Evolutionary conservation across 176 grass and related monocot genomes (phyloP), one percentile per base, ranked within the genome.

Genomic region (Ensete ventricosum): DNA sequence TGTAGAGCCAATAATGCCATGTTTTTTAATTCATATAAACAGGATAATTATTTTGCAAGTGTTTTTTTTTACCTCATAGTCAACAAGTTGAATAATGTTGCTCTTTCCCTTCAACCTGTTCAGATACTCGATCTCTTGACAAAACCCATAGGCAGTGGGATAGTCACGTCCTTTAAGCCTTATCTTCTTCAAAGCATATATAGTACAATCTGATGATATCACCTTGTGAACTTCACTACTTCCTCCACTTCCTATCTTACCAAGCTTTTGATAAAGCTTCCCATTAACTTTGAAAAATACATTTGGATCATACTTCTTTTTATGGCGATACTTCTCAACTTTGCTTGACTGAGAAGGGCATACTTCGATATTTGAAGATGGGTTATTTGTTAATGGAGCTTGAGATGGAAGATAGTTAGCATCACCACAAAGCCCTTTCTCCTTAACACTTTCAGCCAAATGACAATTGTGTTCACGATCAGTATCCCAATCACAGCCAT

Each of bases 221-320:
- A 98, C 90, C 81, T 98, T 98, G 71, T 98, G 80, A 62, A 98
- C 90, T 86, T 98, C 90, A 87, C 90, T 98, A 72, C 94, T 98
- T 43, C 94, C 94, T 21, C 94, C 94, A 16, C 89, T 92, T 43
- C 94, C 94, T 70, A 98, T 98, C 89, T 98, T 98, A 60, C 94
- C 86, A 54, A 98, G 90, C 77, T 91, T 98, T 82, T 98, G 94
- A 86, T 93, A 98, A 50, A 93, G 81, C 73, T 98, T 98, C 70
- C 90, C 94, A 48, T 91, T 93, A 66, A 98, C 90, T 73, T 91
- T 93, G 74, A 90, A 91, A 83, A 91, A 93, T 55, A 83, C 80
- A 82, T 93, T 83, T 49, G 90, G 84, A 81, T 93, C 88, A 83
- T 89, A 93, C 62, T 85, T 90, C 64, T 74, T 90, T 81, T 87